Evolutionary conservation across 1,139 yeast species (phyloP).

Genomic region (Lodderomyces parapsilosis): DNA sequence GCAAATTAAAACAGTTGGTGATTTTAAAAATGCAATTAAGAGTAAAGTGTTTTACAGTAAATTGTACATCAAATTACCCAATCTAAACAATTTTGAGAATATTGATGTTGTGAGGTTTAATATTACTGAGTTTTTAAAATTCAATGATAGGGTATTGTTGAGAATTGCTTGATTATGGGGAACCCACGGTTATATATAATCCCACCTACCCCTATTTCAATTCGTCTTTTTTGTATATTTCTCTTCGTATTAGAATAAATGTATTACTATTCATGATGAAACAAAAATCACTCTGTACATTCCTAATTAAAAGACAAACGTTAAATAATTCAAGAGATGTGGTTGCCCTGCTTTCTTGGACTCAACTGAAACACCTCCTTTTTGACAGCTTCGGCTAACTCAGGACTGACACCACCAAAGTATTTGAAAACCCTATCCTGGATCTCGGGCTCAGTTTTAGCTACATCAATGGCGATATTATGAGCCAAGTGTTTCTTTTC

Average conservation of each 20-base stretch:
- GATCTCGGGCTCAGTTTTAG: constrained; percentile 67
- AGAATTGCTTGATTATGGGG: constrained; percentile 8
- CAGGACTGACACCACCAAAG: constrained; percentile 71
- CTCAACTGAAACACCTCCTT: constrained; percentile 56
- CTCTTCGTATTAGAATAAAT: not conserved
- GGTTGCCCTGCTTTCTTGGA: constrained; percentile 45
- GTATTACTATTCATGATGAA: not conserved
- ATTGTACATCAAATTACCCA: constrained; percentile 29
- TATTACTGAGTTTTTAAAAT: constrained; percentile 21
- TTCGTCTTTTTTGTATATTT: not conserved
- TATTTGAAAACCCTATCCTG: constrained; percentile 79
- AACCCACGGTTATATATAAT: no score
- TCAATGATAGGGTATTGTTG: constrained; percentile 13
- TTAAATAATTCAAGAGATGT: not conserved
- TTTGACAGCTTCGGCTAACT: constrained; percentile 58
- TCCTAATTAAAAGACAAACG: no score
- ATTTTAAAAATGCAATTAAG: constrained; percentile 28
- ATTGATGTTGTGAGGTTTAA: constrained; percentile 28
- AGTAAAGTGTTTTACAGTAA: constrained; percentile 26
- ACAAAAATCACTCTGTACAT: no score
- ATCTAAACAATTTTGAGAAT: constrained; percentile 23
- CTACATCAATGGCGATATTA: constrained; percentile 75
- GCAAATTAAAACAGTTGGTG: constrained; percentile 24
- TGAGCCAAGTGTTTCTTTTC: constrained; percentile 76
- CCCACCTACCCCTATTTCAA: no score